Conservation (phyloP, 805 yeast genomes). For the Clavispora phyllophila region DNA sequence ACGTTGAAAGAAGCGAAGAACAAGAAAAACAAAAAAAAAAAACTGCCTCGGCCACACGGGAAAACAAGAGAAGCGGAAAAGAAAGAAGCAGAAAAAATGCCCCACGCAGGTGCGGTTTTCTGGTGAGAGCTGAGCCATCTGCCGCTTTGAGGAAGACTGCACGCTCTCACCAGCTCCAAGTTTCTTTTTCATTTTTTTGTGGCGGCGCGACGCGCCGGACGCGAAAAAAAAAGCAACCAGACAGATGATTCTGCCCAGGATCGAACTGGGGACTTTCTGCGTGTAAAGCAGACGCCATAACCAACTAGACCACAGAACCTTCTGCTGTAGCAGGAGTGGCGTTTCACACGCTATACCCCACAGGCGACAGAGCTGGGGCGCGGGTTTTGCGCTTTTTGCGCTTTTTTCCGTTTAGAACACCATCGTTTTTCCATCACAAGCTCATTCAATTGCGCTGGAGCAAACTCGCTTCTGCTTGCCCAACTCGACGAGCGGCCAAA, state of each 20-base stretch:
- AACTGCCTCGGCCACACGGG: background rate
- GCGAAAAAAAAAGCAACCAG: constrained; percentile 2
- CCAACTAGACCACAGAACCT: constrained; percentile 99
- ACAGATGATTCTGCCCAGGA: constrained; percentile 95
- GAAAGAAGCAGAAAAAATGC: background rate
- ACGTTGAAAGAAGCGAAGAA: background rate
- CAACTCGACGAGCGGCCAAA: too few relatives aligned
- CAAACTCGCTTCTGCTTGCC: too few relatives aligned
- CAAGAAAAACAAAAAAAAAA: background rate
- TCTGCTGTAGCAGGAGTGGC: constrained; percentile 4
- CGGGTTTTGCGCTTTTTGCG: too few relatives aligned
- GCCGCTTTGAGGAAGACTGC: background rate
- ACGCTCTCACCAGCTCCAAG: background rate
- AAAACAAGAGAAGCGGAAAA: background rate
- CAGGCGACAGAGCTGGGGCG: too few relatives aligned
- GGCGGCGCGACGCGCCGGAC: background rate
- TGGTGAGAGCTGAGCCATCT: background rate
- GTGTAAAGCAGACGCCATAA: constrained; percentile 99
- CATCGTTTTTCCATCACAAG: too few relatives aligned
- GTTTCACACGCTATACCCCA: too few relatives aligned
- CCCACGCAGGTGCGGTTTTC: background rate
- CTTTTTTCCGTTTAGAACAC: too few relatives aligned
- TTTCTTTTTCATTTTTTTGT: background rate
- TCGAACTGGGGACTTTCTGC: constrained; percentile 99
- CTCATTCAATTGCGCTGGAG: too few relatives aligned